Base-by-base conservation (phyloP, 306 rosid species). In the Fragaria ananassa region DNA sequence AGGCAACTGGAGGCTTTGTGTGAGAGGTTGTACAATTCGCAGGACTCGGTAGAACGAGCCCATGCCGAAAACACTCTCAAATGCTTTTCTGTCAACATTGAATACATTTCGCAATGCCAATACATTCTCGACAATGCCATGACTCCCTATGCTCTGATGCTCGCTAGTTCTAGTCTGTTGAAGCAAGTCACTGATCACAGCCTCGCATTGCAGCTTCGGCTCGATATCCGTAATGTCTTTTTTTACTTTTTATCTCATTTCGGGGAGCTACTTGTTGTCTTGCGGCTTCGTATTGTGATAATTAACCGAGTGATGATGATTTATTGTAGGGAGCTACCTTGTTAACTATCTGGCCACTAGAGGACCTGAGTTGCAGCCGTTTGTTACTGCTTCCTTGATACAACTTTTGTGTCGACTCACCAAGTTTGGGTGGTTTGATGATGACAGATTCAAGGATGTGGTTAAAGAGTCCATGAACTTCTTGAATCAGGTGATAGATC, bases 151-250 rank as follows among this genome's bases (percentile, higher is more conserved):
- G 91, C 91, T 9, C 50, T 87, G 77, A 87, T 87, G 91, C 83
- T 87, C 21, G 91, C 91, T 9, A 87, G 91, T 58, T 87, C 91
- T 3, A 87, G 91, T 68, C 70, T 87, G 85, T 74, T 87, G 88
- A 87, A 87, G 84, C 91, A 87, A 85, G 89, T 87, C 77, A 87
- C 91, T 4, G 89, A 87, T 66, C 91, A 87, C 62, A 87, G 85
- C 81, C 84, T 87, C 14, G 88, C 91, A 21, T 60, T 87, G 49
- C 91, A 87, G 78, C 91, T 87, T 72, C 91, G 91, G 70, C 85
- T 87, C 7, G 91, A 87, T 74, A 87, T 87, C 68, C 69, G 91
- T 87, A 78, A 75, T 44, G 25, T 65, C 8, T 76, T 76, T 51
- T 65, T 56, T 4, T 23, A 44, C 70, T 17, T 57, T 69, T 10